phyloP scores from a whole-genome alignment of 2,329 filamentous ascomycete species.

The Aureobasidium vineae region DNA sequence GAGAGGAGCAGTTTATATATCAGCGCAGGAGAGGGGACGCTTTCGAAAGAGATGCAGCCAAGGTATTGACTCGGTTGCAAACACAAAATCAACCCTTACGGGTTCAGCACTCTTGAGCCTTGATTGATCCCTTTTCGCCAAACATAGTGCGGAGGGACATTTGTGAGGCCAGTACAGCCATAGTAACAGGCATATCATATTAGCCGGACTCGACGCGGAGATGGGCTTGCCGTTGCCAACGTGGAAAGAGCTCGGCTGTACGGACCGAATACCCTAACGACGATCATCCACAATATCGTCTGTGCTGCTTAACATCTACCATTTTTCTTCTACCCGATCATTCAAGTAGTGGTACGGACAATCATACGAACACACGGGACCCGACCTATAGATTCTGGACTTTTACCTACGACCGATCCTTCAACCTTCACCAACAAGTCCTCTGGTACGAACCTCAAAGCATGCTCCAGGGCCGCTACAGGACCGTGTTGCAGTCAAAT shows the following conservation, averaged over 20 bases:
- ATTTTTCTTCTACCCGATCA: not conserved
- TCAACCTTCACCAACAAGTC: no score
- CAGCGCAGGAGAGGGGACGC: not conserved
- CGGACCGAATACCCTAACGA: not conserved
- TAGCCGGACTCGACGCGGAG: not conserved
- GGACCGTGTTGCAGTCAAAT: not conserved
- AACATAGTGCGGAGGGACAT: not conserved
- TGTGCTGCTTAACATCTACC: not conserved
- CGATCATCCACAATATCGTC: not conserved
- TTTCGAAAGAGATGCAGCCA: constrained; percentile 55
- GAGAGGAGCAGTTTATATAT: not conserved
- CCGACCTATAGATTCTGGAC: not conserved
- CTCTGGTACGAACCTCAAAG: not conserved
- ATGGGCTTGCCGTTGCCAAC: not conserved
- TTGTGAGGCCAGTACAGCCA: not conserved
- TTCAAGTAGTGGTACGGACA: not conserved
- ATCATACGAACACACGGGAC: not conserved
- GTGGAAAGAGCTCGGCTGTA: not conserved
- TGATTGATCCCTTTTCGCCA: not conserved
- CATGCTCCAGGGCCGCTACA: constrained; percentile 5
- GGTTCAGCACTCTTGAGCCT: not conserved
- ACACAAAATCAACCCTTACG: not conserved
- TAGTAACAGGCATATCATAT: not conserved
- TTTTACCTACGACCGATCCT: no score
- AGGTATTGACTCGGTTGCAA: not conserved